Evolutionary conservation across 1,139 yeast genomes (phyloP).

Genomic region (Zygosaccharomyces sapae): DNA sequence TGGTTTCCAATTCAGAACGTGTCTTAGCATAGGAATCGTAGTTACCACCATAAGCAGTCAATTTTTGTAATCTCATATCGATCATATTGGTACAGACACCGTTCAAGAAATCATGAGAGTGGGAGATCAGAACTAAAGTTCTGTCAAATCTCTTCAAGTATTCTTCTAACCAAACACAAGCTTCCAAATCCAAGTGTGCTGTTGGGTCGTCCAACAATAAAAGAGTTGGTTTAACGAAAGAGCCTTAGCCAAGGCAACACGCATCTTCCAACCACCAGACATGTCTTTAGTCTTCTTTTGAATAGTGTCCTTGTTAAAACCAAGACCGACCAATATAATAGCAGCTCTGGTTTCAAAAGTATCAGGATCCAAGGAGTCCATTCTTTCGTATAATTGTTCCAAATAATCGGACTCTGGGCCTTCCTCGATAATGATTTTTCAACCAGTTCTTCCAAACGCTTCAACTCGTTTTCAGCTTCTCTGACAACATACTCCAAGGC

Average conservation of each 20-base stretch:
- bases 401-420: constrained; percentile 90
- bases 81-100: constrained; percentile 98
- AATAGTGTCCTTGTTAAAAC: constrained; percentile 83
- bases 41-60: constrained; percentile 91
- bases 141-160: constrained; percentile 91
- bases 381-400: constrained; percentile 89
- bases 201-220: constrained; percentile 95
- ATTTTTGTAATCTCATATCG: constrained; percentile 80
- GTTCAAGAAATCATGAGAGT: constrained; percentile 98
- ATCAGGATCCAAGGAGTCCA: constrained; percentile 92
- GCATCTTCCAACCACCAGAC: constrained; percentile 96
- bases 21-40: constrained; percentile 96
- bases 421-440: constrained; percentile 86
- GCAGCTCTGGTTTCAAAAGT: constrained; percentile 98
- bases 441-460: constrained; percentile 83
- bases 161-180: constrained; percentile 99
- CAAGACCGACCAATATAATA: constrained; percentile 91
- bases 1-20: constrained; percentile 87
- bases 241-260: constrained; percentile 73
- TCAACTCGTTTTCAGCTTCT: constrained; percentile 91
- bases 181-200: constrained; percentile 98
- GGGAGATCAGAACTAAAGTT: constrained; percentile 90
- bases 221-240: constrained; percentile 81
- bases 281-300: constrained; percentile 91
- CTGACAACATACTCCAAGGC: constrained; percentile 96